Percentiles rank a stretch among this genome's conserved stretches.
Conservation (phyloP, 1,284 basidiomycete genomes). For the Leccinum griseonigrum region DNA sequence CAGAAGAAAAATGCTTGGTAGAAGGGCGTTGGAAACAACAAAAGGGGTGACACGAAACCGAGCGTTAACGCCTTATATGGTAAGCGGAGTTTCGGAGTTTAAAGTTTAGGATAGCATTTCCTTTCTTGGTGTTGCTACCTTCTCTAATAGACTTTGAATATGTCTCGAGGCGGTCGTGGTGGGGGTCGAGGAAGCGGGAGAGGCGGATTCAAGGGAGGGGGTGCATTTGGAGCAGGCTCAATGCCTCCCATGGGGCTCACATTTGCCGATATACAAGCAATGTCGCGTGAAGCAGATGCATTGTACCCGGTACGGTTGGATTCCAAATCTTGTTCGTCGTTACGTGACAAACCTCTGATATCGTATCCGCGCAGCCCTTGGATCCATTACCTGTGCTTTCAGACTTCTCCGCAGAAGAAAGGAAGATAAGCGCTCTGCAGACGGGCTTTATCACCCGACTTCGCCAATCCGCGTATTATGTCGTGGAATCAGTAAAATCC, state of each 20-base stretch:
- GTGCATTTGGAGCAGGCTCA: constrained; percentile 47
- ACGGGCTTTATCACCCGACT: constrained; percentile 63
- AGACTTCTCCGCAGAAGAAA: constrained; percentile 62
- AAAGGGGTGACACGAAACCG: constrained; percentile 28
- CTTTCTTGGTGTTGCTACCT: constrained; percentile 1
- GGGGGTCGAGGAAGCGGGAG: constrained; percentile 54
- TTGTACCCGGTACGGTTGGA: constrained; percentile 68
- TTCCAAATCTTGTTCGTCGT: not conserved
- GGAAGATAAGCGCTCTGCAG: constrained; percentile 61
- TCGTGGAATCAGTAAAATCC: constrained; percentile 67
- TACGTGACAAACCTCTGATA: constrained; percentile 17
- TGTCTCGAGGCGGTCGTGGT: constrained; percentile 60
- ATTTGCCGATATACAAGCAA: constrained; percentile 71
- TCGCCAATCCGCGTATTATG: constrained; percentile 65
- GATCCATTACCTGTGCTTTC: constrained; percentile 61
- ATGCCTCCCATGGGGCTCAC: constrained; percentile 75
- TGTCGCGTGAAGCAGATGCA: constrained; percentile 70
- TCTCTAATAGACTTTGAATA: constrained; percentile 23
- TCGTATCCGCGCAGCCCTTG: constrained; percentile 44
- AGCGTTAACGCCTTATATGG: constrained; percentile 16
- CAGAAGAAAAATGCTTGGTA: not conserved
- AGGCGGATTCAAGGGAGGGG: constrained; percentile 54
- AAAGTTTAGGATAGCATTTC: not conserved
- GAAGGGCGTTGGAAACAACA: constrained; percentile 22
- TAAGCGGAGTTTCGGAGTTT: constrained; percentile 29